Evolutionary conservation across 805 yeast genomes (phyloP), one percentile per base, ranked within the genome.

Genomic region (Myxozyma kluyveri): DNA sequence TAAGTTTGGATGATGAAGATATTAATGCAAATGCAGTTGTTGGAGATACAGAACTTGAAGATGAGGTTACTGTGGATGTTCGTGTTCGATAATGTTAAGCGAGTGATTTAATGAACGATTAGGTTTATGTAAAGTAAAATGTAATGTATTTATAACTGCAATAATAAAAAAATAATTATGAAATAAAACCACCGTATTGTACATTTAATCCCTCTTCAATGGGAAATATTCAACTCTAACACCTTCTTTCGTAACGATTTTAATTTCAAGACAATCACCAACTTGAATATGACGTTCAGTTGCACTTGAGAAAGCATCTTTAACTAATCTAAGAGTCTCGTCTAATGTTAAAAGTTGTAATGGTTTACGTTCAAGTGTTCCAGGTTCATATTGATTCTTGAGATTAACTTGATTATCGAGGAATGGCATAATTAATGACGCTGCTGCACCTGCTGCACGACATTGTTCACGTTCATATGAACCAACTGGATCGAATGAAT

Each of bases 201-300:
- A 29, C 33, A 29, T 29, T n/a, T 14, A 91, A 75, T 91, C 98
- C 69, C 86, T 83, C 79, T 93, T 88, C 69, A 93, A 77, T 53
- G 95, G 95, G 68, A 73, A 85, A 70, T 80, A 84, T 68, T 88
- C 95, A 39, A 79, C 82, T 72, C 84, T 79, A 44, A 88, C 87
- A 46, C 99, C 99, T 22, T 89, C 96, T 68, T 89, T 90, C 12
- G 97, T 88, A 53, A 91, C 90, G 62, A 93, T 86, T 60, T 86
- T 74, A 44, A 93, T 84, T 70, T 93, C 96, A 58, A 93, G 77
- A 4, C 93, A 95, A 74, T 93, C 99, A 75, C 99, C 99, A 47
- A 93, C 98, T 62, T 90, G 95, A 63, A 93, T 93, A 71, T 93
- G 98, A 78, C 99, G 86, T 73, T 93, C 99, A 18, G 98, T 91